Evolutionary conservation across 2,329 filamentous ascomycete genomes (phyloP).

Genomic region (Ceratocystis variospora): DNA sequence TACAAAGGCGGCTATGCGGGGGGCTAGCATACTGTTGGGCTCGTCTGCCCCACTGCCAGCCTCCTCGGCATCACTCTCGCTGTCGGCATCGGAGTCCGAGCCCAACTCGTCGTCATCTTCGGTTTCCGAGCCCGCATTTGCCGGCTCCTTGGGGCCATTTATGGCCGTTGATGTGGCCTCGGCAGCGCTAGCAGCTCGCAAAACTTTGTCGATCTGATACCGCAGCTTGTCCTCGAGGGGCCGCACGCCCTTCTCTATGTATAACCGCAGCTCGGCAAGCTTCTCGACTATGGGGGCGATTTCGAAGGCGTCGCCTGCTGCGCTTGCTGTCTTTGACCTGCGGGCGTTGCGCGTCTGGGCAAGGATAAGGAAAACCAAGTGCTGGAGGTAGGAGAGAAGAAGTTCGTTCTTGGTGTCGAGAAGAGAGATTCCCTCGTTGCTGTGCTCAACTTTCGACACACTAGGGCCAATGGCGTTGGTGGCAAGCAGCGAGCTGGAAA

Average conservation of each 20-base stretch:
- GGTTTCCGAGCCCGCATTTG: slow-evolving; percentile 21
- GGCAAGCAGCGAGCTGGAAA: slow-evolving; percentile 46
- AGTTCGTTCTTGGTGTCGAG: slow-evolving; percentile 94
- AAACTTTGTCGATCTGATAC: slow-evolving; percentile 91
- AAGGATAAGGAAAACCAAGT: slow-evolving; percentile 76
- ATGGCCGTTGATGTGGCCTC: slow-evolving; percentile 30
- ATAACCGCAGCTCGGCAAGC: slow-evolving; percentile 80
- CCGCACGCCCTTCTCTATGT: slow-evolving; percentile 81
- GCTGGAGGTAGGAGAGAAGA: slow-evolving; percentile 90
- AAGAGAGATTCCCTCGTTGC: slow-evolving; percentile 78
- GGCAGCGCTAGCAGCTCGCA: slow-evolving; percentile 70
- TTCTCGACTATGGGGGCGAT: slow-evolving; percentile 54
- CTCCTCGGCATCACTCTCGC: slow-evolving; percentile 24
- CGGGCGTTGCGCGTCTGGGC: slow-evolving; percentile 55
- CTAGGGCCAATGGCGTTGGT: slow-evolving; percentile 55
- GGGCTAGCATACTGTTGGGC: slow-evolving; percentile 18
- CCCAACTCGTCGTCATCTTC: slow-evolving; percentile 26
- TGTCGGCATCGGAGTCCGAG: slow-evolving; percentile 26
- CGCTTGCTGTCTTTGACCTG: slow-evolving; percentile 14
- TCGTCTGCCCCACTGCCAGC: slow-evolving; percentile 18
- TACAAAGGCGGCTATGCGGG: slow-evolving; percentile 15
- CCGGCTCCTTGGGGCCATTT: slow-evolving; percentile 15
- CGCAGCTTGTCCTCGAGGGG: slow-evolving; percentile 81
- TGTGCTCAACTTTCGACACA: slow-evolving; percentile 50
- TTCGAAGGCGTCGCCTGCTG: slow-evolving; percentile 6